Percentiles rank a stretch among this genome's conserved stretches.
Evolutionary conservation across 2,329 filamentous ascomycete species (phyloP).

Genomic region (Sporothrix variecibatus): DNA sequence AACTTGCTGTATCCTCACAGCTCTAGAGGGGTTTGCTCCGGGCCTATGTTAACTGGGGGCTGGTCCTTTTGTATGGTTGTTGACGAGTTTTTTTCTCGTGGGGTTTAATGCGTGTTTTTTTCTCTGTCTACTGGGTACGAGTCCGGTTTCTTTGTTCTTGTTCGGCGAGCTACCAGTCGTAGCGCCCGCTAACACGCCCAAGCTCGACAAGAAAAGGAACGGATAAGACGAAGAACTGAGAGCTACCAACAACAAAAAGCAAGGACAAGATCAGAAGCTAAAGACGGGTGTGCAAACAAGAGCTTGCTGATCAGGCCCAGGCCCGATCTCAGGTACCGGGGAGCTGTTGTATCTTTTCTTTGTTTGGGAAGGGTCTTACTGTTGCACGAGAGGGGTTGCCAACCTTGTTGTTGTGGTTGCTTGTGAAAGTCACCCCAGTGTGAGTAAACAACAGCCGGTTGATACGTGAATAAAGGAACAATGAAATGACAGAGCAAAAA

Average conservation of each 20-base stretch:
- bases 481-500: too few relatives aligned
- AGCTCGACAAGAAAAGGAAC: neutral
- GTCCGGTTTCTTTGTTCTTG: conserved; percentile 9
- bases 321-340: neutral
- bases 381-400: neutral
- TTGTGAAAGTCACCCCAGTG: neutral
- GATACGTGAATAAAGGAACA: neutral
- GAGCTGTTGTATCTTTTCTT: neutral
- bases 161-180: neutral
- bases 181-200: neutral
- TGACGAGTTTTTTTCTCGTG: neutral
- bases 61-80: neutral
- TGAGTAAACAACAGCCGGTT: neutral
- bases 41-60: neutral
- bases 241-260: neutral
- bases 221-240: neutral
- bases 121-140: neutral
- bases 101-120: neutral
- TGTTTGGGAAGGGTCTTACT: conserved; percentile 5
- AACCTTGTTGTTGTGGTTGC: neutral
- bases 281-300: neutral
- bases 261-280: neutral
- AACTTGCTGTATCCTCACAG: neutral
- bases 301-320: neutral
- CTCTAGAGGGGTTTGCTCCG: neutral